Evolutionary conservation across 1,139 yeast species (phyloP).

Genomic region (Yarrowia galli): DNA sequence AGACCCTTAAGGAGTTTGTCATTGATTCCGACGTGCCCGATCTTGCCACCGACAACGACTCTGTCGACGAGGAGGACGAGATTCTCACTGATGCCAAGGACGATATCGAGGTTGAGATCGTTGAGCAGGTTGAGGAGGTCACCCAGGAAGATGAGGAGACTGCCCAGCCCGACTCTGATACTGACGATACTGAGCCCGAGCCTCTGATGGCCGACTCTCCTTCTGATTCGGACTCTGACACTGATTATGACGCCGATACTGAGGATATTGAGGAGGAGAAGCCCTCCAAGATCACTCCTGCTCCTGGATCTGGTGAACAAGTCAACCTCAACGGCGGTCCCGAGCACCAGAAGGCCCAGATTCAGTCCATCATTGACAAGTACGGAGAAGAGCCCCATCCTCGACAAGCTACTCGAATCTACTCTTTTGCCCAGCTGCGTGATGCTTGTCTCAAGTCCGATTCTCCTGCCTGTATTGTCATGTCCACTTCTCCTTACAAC

Average conservation of each 20-base stretch:
- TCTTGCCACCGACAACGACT: slow-evolving; percentile 26
- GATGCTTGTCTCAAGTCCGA: slow-evolving; percentile 39
- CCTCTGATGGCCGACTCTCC: slow-evolving; percentile 26
- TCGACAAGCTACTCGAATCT: slow-evolving; percentile 37
- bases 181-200: slow-evolving; percentile 25
- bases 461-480: slow-evolving; percentile 38
- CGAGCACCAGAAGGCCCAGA: slow-evolving; percentile 34
- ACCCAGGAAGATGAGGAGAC: background rate
- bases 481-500: slow-evolving; percentile 40
- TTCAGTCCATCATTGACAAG: slow-evolving; percentile 18
- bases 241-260: slow-evolving; percentile 22
- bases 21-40: slow-evolving; percentile 28
- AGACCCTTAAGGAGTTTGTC: slow-evolving; percentile 26
- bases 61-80: slow-evolving; percentile 32
- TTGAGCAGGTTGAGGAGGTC: slow-evolving; percentile 12
- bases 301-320: background rate
- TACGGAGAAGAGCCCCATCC: slow-evolving; percentile 4
- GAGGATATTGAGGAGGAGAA: slow-evolving; percentile 23
- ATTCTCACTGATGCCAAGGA: slow-evolving; percentile 30
- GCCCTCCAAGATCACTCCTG: slow-evolving; percentile 34
- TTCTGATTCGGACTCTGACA: slow-evolving; percentile 20
- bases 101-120: slow-evolving; percentile 31
- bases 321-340: slow-evolving; percentile 32
- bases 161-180: slow-evolving; percentile 1
- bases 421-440: slow-evolving; percentile 38